Percentiles rank a stretch among this genome's conserved stretches.
Evolutionary conservation across 495 filamentous ascomycete species (phyloP).

Genomic region (Lophiotrema nucula): DNA sequence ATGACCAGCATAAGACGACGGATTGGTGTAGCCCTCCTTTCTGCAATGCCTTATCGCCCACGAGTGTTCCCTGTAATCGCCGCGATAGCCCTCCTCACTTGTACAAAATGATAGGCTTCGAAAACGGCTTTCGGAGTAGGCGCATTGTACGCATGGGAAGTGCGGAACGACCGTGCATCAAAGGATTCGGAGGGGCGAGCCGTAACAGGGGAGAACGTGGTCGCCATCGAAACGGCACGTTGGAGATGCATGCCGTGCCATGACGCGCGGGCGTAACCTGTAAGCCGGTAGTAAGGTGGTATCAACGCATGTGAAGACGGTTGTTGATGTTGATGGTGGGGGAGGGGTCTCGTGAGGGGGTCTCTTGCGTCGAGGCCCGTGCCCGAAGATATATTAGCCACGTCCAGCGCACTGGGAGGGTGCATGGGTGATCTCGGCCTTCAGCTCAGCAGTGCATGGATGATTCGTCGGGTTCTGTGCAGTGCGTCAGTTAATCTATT

Average conservation of each 20-base stretch:
- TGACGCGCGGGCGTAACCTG: not conserved
- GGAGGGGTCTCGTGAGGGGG: slow-evolving; percentile 25
- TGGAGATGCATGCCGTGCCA: not conserved
- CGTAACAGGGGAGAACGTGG: slow-evolving; percentile 14
- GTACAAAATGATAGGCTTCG: no score
- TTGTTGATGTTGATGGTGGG: slow-evolving; percentile 10
- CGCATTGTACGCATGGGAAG: not conserved
- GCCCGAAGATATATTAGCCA: slow-evolving; percentile 26
- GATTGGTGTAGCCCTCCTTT: not conserved
- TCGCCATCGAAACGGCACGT: not conserved
- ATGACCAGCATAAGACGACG: no score
- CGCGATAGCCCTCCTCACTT: no score
- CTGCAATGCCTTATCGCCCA: not conserved
- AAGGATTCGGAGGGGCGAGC: slow-evolving; percentile 8
- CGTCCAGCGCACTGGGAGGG: slow-evolving; percentile 14
- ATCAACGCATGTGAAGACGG: slow-evolving; percentile 16
- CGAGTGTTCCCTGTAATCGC: no score
- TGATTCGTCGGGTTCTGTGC: slow-evolving; percentile 11
- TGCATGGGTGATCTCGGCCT: slow-evolving; percentile 9
- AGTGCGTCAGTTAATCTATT: slow-evolving; percentile 20
- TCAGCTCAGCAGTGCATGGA: not conserved
- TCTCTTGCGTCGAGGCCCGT: slow-evolving; percentile 6
- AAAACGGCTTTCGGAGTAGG: no score
- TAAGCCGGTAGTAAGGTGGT: not conserved
- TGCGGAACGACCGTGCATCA: slow-evolving; percentile 4